Percentiles rank a stretch among this genome's conserved stretches.
Conservation (phyloP, 2,329 filamentous ascomycete genomes). For the Cladosporium oxysporum region DNA sequence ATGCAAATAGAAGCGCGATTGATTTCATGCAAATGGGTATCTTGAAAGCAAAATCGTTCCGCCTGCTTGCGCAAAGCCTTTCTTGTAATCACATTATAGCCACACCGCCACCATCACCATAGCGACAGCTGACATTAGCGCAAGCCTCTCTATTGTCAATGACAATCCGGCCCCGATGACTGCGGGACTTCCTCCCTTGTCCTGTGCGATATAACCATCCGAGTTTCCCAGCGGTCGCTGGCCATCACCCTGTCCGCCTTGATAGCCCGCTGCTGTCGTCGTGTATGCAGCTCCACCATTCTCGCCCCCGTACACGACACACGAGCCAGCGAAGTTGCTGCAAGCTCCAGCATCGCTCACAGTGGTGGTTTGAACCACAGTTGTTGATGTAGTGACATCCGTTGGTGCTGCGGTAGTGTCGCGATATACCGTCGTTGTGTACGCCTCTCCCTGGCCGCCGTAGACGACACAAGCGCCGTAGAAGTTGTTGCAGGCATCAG, state of each 20-base stretch:
- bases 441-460: slow-evolving; percentile 7
- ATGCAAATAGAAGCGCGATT: not conserved
- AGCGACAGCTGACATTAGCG: not conserved
- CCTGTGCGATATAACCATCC: slow-evolving; percentile 8
- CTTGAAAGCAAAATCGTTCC: not conserved
- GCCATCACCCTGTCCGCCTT: not conserved
- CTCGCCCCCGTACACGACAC: slow-evolving; percentile 6
- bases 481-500: slow-evolving; percentile 14
- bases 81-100: not conserved
- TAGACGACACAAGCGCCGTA: slow-evolving; percentile 12
- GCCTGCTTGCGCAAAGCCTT: not conserved
- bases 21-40: not conserved
- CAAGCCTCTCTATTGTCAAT: not conserved
- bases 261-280: not conserved
- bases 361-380: slow-evolving; percentile 3
- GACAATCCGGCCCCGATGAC: not conserved
- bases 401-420: not conserved
- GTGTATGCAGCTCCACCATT: slow-evolving; percentile 4
- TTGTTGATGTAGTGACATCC: slow-evolving; percentile 2
- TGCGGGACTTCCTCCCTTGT: not conserved
- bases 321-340: not conserved
- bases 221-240: slow-evolving; percentile 12
- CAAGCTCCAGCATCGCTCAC: slow-evolving; percentile 3
- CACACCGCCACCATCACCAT: not conserved
- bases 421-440: slow-evolving; percentile 6